phyloP scores from a whole-genome alignment of 495 filamentous ascomycete species.

The Recurvomyces mirabilis region DNA sequence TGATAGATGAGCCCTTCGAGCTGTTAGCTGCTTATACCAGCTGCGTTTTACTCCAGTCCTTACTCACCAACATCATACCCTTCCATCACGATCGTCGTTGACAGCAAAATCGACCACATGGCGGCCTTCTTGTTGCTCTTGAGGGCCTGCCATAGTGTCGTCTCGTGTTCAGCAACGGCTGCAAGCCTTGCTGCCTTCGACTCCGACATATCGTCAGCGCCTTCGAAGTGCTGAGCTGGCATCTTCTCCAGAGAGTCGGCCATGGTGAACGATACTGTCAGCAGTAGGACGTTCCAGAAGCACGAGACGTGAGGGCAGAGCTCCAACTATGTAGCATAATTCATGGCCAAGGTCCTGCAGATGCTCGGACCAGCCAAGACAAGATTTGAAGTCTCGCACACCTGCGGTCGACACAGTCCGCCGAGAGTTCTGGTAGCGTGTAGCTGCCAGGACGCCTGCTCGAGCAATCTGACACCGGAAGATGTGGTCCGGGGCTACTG shows the following conservation, averaged over 20 bases:
- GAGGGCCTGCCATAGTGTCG: slow-evolving; percentile 1
- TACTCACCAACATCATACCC: slow-evolving; percentile 12
- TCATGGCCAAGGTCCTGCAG: too few species aligned
- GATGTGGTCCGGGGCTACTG: too few species aligned
- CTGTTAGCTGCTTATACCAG: background rate
- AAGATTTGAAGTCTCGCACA: too few species aligned
- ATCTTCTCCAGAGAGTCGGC: background rate
- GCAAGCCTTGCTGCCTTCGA: background rate
- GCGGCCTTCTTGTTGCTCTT: slow-evolving; percentile 6
- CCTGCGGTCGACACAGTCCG: too few species aligned
- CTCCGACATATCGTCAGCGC: background rate
- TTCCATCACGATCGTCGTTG: slow-evolving; percentile 9
- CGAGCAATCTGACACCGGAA: too few species aligned
- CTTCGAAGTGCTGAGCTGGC: background rate
- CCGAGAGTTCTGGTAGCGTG: too few species aligned
- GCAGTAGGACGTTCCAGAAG: too few species aligned
- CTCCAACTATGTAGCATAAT: too few species aligned
- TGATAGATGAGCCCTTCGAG: background rate
- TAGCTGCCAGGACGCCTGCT: too few species aligned
- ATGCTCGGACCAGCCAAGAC: too few species aligned
- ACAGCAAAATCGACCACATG: slow-evolving; percentile 6
- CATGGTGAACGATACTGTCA: too few species aligned
- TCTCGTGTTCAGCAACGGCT: background rate
- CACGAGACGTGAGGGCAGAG: too few species aligned
- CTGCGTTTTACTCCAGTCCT: background rate